Conservation (phyloP, 768 basidiomycete species). For the Lactarius trivialis region DNA sequence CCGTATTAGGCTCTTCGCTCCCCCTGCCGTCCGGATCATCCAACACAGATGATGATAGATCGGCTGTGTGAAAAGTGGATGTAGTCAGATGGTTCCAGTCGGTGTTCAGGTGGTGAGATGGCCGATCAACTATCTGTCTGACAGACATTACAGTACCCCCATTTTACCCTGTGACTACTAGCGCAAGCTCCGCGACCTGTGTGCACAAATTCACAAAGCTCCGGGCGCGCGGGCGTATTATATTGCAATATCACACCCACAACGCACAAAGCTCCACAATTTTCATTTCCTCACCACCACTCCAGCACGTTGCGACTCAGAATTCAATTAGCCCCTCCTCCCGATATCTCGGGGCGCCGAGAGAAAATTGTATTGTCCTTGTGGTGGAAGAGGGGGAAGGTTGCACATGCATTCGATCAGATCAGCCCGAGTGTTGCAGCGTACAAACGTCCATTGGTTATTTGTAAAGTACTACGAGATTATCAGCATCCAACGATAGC, state of each 20-base stretch:
- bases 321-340: neutral
- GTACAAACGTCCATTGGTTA: conserved; percentile 7
- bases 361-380: neutral
- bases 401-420: neutral
- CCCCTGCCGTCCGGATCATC: neutral
- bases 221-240: neutral
- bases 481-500: conserved; percentile 3
- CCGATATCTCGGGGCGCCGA: conserved; percentile 3
- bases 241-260: neutral
- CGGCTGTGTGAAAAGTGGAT: neutral
- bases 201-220: neutral
- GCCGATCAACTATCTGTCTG: neutral
- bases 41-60: neutral
- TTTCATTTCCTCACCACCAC: conserved; percentile 5
- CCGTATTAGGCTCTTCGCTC: neutral
- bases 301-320: conserved; percentile 13
- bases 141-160: neutral
- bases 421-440: neutral
- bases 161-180: neutral
- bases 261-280: neutral
- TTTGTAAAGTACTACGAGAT: conserved; percentile 10
- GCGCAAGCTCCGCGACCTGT: neutral
- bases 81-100: neutral
- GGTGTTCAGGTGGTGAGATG: neutral
- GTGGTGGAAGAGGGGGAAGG: neutral